Evolutionary conservation across 306 rosid genomes (phyloP).

Genomic region (Hippophae gyantsensis): DNA sequence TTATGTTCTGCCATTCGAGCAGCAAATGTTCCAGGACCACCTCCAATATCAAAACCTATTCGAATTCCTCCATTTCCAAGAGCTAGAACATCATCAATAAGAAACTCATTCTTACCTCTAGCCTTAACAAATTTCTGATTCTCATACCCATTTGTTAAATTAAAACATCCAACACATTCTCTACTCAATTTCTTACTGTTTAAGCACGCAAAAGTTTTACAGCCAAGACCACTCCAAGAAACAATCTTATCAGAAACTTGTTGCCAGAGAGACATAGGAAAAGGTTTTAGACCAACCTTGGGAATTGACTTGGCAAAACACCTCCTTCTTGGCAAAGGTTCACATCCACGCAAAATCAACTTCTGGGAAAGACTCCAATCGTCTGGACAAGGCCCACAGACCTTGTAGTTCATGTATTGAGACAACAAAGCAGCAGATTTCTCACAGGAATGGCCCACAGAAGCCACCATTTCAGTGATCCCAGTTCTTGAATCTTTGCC

Average conservation of each 20-base stretch:
- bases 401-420: conserved; percentile 70
- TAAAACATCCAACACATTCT: conserved; percentile 68
- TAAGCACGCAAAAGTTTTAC: conserved; percentile 73
- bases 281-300: conserved; percentile 53
- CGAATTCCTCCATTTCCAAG: conserved; percentile 72
- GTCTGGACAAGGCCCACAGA: conserved; percentile 56
- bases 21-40: conserved; percentile 83
- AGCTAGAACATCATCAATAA: conserved; percentile 62
- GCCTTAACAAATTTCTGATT: conserved; percentile 60
- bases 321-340: conserved; percentile 86
- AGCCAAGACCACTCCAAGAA: conserved; percentile 69
- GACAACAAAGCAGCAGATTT: conserved; percentile 58
- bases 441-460: conserved; percentile 82
- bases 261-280: conserved; percentile 77
- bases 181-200: conserved; percentile 50
- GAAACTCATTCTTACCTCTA: conserved; percentile 66
- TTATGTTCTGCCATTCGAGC: conserved; percentile 81
- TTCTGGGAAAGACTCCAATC: conserved; percentile 85
- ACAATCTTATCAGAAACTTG: conserved; percentile 57
- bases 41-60: conserved; percentile 74
- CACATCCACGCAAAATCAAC: conserved; percentile 62
- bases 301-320: conserved; percentile 63
- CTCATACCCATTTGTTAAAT: conserved; percentile 59
- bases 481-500: conserved; percentile 82
- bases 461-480: conserved; percentile 89